Conservation (phyloP, 768 basidiomycete genomes). For the Boletus sp. region DNA sequence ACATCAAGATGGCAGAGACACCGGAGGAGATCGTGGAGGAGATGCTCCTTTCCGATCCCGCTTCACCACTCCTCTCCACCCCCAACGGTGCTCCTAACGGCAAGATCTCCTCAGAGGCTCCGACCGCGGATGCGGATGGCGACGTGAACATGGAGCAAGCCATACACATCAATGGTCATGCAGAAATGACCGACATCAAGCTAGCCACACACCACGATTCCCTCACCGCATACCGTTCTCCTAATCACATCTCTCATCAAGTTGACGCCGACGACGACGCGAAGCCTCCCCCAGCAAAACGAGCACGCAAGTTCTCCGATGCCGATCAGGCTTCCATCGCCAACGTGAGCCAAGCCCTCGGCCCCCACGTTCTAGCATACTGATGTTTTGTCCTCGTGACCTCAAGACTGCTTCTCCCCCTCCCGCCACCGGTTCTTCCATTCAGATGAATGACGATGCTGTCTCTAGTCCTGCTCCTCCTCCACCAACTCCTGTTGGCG, state of each 20-base stretch:
- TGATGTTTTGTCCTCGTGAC: conserved; percentile 37
- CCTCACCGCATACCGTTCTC: conserved; percentile 35
- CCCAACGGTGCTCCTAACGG: conserved; percentile 17
- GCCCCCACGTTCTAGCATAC: conserved; percentile 48
- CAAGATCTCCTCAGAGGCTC: conserved; percentile 31
- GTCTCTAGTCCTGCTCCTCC: conserved; percentile 14
- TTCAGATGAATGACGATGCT: conserved; percentile 29
- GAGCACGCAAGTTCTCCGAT: conserved; percentile 72
- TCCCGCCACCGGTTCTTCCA: conserved; percentile 48
- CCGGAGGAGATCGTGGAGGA: conserved; percentile 18
- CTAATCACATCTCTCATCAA: conserved; percentile 32
- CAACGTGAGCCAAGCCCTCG: conserved; percentile 58
- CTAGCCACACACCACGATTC: conserved; percentile 28
- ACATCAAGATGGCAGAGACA: conserved; percentile 53
- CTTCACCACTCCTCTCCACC: conserved; percentile 9
- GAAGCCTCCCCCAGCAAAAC: conserved; percentile 78
- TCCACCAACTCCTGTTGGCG: conserved; percentile 5
- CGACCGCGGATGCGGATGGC: conserved; percentile 24
- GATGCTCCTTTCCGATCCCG: conserved; percentile 7
- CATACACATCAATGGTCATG: conserved; percentile 25
- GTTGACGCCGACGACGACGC: conserved; percentile 43
- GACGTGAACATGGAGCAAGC: conserved; percentile 31
- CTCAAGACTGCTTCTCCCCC: conserved; percentile 73
- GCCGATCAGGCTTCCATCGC: conserved; percentile 69
- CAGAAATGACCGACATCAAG: conserved; percentile 6